phyloP scores from a whole-genome alignment of 306 rosid species.

The Quercus cerris region DNA sequence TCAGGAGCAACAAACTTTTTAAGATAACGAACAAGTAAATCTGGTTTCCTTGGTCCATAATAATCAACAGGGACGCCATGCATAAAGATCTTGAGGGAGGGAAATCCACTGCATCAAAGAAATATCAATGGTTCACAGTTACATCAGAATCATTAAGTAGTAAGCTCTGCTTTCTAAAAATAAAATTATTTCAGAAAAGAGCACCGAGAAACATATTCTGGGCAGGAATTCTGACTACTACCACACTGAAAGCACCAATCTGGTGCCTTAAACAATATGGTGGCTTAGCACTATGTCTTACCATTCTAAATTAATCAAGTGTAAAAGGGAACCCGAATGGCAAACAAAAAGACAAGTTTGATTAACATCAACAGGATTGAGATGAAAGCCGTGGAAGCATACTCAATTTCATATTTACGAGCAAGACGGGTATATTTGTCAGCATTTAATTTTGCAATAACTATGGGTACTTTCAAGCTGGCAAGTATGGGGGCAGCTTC shows the following conservation, averaged over 20 bases:
- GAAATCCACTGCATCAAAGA: slow-evolving; percentile 65
- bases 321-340: slow-evolving; percentile 1
- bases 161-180: not conserved
- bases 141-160: slow-evolving; percentile 5
- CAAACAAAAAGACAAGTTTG: not conserved
- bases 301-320: slow-evolving; percentile 8
- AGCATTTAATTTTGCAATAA: slow-evolving; percentile 79
- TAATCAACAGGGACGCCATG: slow-evolving; percentile 77
- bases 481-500: slow-evolving; percentile 88
- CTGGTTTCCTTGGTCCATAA: slow-evolving; percentile 91
- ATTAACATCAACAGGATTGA: not conserved
- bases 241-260: not conserved
- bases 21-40: slow-evolving; percentile 71
- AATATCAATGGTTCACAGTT: not conserved
- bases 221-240: not conserved
- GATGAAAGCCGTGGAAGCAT: slow-evolving; percentile 27
- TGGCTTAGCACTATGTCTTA: not conserved
- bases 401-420: slow-evolving; percentile 66
- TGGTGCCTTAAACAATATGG: not conserved
- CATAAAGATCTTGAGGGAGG: slow-evolving; percentile 69
- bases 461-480: slow-evolving; percentile 63
- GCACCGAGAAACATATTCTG: not conserved
- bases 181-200: not conserved
- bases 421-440: slow-evolving; percentile 76
- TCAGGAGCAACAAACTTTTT: slow-evolving; percentile 85